Conservation (phyloP, 2,329 filamentous ascomycete species). For the Pseudogymnoascus sp. region DNA sequence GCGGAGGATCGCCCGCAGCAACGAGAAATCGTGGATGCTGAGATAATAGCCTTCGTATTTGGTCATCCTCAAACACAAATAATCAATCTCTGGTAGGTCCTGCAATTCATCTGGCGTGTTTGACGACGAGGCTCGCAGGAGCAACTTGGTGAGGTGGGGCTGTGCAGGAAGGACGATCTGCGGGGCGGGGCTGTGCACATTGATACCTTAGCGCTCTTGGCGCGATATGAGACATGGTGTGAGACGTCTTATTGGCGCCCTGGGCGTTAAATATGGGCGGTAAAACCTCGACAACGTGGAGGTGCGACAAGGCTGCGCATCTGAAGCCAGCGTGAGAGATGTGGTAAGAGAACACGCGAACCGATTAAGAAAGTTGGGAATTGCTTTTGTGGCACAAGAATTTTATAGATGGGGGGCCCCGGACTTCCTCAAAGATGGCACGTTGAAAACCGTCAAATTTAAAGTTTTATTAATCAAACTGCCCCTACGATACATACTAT, state of each 20-base stretch:
- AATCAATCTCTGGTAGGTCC: not conserved
- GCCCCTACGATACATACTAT: not conserved
- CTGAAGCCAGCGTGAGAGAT: not conserved
- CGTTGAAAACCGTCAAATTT: not conserved
- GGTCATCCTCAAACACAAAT: not conserved
- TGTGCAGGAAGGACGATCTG: not conserved
- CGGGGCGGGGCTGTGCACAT: conserved; percentile 1
- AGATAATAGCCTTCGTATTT: not conserved
- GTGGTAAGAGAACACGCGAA: not conserved
- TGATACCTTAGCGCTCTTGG: not conserved
- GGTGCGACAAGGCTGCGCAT: not conserved
- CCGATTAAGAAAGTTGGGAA: not conserved
- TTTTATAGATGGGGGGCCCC: not conserved
- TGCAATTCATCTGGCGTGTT: not conserved
- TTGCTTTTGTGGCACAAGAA: not conserved
- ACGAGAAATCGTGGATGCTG: not conserved
- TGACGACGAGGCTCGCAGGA: not conserved
- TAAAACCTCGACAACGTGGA: not conserved
- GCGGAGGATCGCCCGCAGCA: not conserved
- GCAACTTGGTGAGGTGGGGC: not conserved
- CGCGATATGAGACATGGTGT: not conserved
- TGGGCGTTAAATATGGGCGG: not conserved
- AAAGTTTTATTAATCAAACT: not conserved
- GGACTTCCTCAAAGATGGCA: not conserved
- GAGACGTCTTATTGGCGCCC: not conserved